Evolutionary conservation across 805 yeast species (phyloP).

Genomic region (Cyberlindnera euphorbiae): DNA sequence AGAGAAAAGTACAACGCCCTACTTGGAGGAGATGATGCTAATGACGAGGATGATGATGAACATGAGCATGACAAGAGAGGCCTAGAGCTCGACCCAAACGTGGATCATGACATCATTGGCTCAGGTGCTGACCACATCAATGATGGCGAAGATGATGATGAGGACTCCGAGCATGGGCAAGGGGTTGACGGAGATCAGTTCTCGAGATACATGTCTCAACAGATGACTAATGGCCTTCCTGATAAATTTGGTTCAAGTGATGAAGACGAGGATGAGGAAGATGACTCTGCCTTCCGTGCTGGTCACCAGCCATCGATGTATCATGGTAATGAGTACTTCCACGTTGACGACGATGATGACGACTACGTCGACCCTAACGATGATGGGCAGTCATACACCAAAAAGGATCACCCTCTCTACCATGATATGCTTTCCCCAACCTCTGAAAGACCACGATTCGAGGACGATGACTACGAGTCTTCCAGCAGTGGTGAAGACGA

Average conservation of each 20-base stretch:
- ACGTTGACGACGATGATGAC: conserved; percentile 45
- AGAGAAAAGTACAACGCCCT: conserved; percentile 93
- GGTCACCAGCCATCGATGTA: conserved; percentile 9
- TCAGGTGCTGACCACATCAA: conserved; percentile 23
- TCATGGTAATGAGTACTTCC: conserved; percentile 12
- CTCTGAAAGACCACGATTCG: conserved; percentile 21
- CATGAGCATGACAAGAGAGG: conserved; percentile 25
- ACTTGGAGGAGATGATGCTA: conserved; percentile 62
- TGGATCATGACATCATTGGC: conserved; percentile 31
- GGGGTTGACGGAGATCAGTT: conserved; percentile 25
- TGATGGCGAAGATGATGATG: conserved; percentile 2
- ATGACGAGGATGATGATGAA: conserved; percentile 32
- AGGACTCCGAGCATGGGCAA: conserved; percentile 13
- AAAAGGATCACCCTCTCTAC: conserved; percentile 56
- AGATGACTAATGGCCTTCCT: conserved; percentile 52
- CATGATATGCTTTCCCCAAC: conserved; percentile 28
- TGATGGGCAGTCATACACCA: conserved; percentile 71
- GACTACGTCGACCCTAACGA: conserved; percentile 79
- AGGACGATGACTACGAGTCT: conserved; percentile 18
- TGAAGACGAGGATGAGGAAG: conserved; percentile 33
- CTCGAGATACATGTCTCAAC: conserved; percentile 64
- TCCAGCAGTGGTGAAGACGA: conserved; percentile 20
- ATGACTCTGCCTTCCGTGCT: conserved; percentile 6
- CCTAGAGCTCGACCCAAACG: conserved; percentile 28
- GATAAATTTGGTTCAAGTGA: conserved; percentile 59